phyloP scores from a whole-genome alignment of 129 eudicot species.

The Centrapalus pauciflorus region DNA sequence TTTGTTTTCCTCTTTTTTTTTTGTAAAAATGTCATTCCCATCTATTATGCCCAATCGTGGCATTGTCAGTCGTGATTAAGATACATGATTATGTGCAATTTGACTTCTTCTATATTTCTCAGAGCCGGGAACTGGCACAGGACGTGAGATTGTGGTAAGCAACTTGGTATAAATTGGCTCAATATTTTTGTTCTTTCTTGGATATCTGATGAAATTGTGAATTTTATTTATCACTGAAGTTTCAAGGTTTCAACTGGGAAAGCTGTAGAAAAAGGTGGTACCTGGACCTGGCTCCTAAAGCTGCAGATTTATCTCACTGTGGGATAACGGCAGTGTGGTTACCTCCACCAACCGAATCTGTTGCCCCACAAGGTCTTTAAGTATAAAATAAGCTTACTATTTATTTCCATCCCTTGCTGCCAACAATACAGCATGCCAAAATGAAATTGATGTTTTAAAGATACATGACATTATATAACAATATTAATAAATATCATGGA shows the following conservation, averaged over 20 bases:
- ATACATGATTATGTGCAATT: background rate
- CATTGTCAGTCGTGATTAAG: background rate
- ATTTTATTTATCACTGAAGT: constrained; percentile 29
- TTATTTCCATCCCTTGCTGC: background rate
- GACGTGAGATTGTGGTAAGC: constrained; percentile 68
- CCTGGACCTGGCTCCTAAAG: constrained; percentile 60
- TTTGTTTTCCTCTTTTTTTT: constrained; percentile 2
- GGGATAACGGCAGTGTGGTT: constrained; percentile 73
- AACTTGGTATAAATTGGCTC: background rate
- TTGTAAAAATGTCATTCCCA: background rate
- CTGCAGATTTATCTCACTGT: constrained; percentile 57
- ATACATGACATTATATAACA: constrained; percentile 2
- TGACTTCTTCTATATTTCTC: constrained; percentile 14
- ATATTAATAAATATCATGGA: background rate
- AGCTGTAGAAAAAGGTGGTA: constrained; percentile 66
- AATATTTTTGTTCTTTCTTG: background rate
- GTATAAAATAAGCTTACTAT: background rate
- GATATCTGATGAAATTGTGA: constrained; percentile 5
- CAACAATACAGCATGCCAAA: background rate
- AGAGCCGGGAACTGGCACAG: constrained; percentile 73
- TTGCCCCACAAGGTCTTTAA: constrained; percentile 65
- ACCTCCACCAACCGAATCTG: constrained; percentile 73
- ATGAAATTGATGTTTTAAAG: background rate
- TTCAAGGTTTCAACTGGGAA: constrained; percentile 80
- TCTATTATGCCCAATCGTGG: background rate